phyloP scores from a whole-genome alignment of 2,329 filamentous ascomycete genomes.

The Thielaviopsis punctulata region DNA sequence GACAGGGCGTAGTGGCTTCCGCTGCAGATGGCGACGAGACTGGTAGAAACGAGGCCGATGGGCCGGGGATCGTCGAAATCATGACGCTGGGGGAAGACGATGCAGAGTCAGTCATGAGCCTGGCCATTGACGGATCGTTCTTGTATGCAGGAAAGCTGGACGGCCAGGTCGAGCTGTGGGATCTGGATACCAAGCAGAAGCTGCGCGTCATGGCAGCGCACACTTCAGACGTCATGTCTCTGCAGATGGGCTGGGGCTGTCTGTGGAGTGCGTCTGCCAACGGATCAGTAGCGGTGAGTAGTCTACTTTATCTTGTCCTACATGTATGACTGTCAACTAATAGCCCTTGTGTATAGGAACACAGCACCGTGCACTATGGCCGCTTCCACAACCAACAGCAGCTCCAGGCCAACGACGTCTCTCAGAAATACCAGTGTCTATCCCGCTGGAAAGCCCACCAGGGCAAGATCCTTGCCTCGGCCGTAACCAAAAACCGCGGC shows the following conservation, averaged over 20 bases:
- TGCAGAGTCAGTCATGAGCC: slow-evolving; percentile 50
- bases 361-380: slow-evolving; percentile 48
- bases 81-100: slow-evolving; percentile 46
- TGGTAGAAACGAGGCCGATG: slow-evolving; percentile 25
- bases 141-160: slow-evolving; percentile 79
- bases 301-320: background rate
- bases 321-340: background rate
- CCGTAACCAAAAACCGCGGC: slow-evolving; percentile 49
- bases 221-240: slow-evolving; percentile 65
- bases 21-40: slow-evolving; percentile 8
- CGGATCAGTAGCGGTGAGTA: slow-evolving; percentile 62
- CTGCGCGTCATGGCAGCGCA: slow-evolving; percentile 72
- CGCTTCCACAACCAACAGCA: slow-evolving; percentile 31
- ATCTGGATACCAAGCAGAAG: slow-evolving; percentile 82
- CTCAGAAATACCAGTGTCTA: slow-evolving; percentile 67
- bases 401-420: slow-evolving; percentile 30
- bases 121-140: slow-evolving; percentile 79
- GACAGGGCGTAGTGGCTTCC: slow-evolving; percentile 26
- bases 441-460: slow-evolving; percentile 68
- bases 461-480: slow-evolving; percentile 74
- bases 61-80: slow-evolving; percentile 49
- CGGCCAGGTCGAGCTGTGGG: slow-evolving; percentile 89
- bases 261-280: slow-evolving; percentile 81
- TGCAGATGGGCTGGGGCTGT: slow-evolving; percentile 71
- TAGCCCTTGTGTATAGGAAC: slow-evolving; percentile 31